These are phyloP conservation scores for Ailanthus altissimus DNA, from an alignment of 345 rosid species.

Conservation along the genomic window DNA sequence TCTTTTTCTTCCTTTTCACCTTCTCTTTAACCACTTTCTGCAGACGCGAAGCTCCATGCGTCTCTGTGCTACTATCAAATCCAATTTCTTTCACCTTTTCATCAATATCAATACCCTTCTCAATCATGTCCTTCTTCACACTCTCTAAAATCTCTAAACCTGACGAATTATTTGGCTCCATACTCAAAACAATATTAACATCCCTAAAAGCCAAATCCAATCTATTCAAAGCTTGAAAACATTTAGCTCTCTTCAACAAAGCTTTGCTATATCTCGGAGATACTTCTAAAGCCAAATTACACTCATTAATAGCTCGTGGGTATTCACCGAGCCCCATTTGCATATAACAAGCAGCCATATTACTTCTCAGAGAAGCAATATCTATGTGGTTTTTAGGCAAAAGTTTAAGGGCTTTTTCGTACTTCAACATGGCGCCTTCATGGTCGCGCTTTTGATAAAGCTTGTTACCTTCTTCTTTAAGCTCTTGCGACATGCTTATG, in stretches of 20 bases:
- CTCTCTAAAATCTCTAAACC: conserved; percentile 74
- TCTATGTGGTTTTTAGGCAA: conserved; percentile 81
- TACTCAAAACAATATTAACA: conserved; percentile 64
- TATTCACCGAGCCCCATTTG: conserved; percentile 96
- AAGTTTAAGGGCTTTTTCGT: conserved; percentile 87
- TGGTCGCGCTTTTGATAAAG: conserved; percentile 82
- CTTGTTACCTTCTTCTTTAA: conserved; percentile 95
- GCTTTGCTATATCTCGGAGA: conserved; percentile 92
- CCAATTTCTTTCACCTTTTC: conserved; percentile 53
- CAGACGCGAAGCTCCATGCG: conserved; percentile 36
- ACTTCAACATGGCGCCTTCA: conserved; percentile 96
- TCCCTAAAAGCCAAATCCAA: conserved; percentile 89
- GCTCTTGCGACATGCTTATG: conserved; percentile 86
- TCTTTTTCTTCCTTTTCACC: conserved; percentile 64
- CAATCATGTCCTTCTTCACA: conserved; percentile 61
- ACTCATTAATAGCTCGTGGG: conserved; percentile 86
- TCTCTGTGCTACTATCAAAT: conserved; percentile 43
- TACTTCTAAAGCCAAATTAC: conserved; percentile 84
- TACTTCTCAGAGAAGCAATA: conserved; percentile 72
- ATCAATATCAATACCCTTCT: conserved; percentile 65
- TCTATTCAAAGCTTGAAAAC: conserved; percentile 84
- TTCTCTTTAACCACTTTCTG: conserved; percentile 67
- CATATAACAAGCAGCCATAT: conserved; percentile 96
- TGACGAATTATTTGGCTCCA: conserved; percentile 79
- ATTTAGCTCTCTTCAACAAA: conserved; percentile 73